Evolutionary conservation across 2,329 filamentous ascomycete genomes (phyloP).

Genomic region (Tolypocladium tundrense): DNA sequence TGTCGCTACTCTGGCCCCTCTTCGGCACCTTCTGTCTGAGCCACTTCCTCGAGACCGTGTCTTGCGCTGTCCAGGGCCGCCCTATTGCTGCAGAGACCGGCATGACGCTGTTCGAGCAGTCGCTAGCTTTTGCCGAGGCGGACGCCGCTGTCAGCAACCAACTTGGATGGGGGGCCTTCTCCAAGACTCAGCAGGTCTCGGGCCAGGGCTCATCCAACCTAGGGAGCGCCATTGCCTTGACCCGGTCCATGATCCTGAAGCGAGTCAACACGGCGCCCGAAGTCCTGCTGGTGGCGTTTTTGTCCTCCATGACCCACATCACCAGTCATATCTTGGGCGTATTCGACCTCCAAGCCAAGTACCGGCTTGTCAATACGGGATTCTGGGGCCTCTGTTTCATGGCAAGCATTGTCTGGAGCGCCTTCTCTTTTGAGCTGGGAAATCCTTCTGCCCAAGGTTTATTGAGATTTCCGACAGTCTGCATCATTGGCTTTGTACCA

Average conservation of each 20-base stretch:
- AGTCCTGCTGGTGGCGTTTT: conserved; percentile 72
- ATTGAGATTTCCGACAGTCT: conserved; percentile 84
- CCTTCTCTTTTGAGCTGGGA: conserved; percentile 50
- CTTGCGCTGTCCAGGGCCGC: conserved; percentile 78
- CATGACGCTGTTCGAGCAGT: conserved; percentile 95
- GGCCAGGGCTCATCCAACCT: conserved; percentile 12
- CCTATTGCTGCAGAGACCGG: conserved; percentile 75
- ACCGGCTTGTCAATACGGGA: conserved; percentile 75
- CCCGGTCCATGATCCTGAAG: conserved; percentile 58
- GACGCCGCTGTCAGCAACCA: conserved; percentile 79
- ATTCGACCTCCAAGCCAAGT: conserved; percentile 66
- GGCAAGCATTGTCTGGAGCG: conserved; percentile 70
- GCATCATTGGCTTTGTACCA: conserved; percentile 88
- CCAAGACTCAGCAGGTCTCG: conserved; percentile 32
- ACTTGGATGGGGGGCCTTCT: conserved; percentile 59
- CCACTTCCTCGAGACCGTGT: conserved; percentile 81
- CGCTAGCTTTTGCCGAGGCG: conserved; percentile 88
- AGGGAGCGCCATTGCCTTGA: conserved; percentile 36
- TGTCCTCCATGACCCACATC: conserved; percentile 84
- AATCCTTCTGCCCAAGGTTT: conserved; percentile 55
- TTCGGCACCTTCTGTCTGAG: conserved; percentile 62
- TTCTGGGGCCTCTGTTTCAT: conserved; percentile 91
- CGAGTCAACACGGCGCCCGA: conserved; percentile 84
- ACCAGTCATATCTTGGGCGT: conserved; percentile 77
- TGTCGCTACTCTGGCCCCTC: conserved; percentile 65